Percentiles rank a stretch among this genome's conserved stretches.
phyloP scores from a whole-genome alignment of 371 early-diverging fungal genomes.

The Rhizopus arrhizus region DNA sequence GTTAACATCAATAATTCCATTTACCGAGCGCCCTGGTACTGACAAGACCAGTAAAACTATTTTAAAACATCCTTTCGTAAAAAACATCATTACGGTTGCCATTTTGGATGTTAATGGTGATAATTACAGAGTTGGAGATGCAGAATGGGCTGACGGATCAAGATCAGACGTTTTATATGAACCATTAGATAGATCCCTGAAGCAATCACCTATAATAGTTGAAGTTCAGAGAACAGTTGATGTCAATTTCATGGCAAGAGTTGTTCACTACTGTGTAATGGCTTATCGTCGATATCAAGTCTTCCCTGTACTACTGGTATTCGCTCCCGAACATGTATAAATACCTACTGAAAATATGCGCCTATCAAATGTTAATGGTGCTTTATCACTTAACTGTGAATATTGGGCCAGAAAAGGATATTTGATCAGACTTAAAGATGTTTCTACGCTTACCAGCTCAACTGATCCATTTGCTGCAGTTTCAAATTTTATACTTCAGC shows the following conservation, averaged over 20 bases:
- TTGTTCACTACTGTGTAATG: conserved; percentile 16
- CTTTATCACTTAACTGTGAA: conserved; percentile 18
- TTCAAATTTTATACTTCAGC: conserved; percentile 10
- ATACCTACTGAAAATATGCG: conserved; percentile 18
- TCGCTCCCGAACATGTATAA: conserved; percentile 7
- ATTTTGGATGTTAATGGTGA: conserved; percentile 16
- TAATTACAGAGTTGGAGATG: conserved; percentile 17
- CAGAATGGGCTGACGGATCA: conserved; percentile 18
- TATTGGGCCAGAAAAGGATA: conserved; percentile 9
- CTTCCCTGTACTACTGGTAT: conserved; percentile 14
- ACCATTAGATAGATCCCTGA: conserved; percentile 16
- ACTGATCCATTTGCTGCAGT: not conserved
- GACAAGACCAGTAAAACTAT: conserved; percentile 20
- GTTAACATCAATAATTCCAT: conserved; percentile 14
- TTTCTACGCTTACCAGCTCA: conserved; percentile 3
- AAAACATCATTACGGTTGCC: conserved; percentile 18
- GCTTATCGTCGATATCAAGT: conserved; percentile 23
- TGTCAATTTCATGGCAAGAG: conserved; percentile 15
- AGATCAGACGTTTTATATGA: conserved; percentile 16
- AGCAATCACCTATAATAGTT: conserved; percentile 18
- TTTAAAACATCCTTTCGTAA: conserved; percentile 20
- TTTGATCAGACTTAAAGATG: too few species aligned
- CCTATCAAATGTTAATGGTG: conserved; percentile 16
- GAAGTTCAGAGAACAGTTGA: conserved; percentile 20
- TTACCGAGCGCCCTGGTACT: conserved; percentile 16